Conservation (phyloP, 352 stramenopile genomes). For the Phytophthora tentaculata region DNA sequence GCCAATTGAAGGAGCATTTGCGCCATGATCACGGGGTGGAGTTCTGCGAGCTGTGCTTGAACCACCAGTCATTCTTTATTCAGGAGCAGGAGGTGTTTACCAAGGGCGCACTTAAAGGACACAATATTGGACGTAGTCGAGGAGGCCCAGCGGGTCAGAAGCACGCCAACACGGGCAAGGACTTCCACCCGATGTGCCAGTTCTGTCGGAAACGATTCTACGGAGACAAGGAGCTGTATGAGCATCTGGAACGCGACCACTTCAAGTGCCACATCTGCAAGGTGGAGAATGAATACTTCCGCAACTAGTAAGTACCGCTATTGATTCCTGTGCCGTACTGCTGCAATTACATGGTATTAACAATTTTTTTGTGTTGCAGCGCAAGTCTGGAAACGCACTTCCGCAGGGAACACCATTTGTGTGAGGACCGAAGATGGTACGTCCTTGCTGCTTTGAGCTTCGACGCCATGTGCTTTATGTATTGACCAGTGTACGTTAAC, state of each 20-base stretch:
- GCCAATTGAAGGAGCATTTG: constrained; percentile 76
- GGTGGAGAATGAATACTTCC: constrained; percentile 87
- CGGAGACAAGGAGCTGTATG: constrained; percentile 83
- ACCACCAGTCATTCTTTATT: constrained; percentile 82
- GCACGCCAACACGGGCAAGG: constrained; percentile 63
- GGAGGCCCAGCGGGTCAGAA: constrained; percentile 44
- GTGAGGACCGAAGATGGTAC: constrained; percentile 84
- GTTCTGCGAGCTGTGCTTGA: constrained; percentile 82
- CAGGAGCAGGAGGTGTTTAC: constrained; percentile 84
- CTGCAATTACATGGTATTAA: constrained; percentile 5
- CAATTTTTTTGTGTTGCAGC: constrained; percentile 38
- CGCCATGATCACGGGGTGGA: constrained; percentile 64
- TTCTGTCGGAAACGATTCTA: constrained; percentile 91
- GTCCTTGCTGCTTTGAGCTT: constrained; percentile 1
- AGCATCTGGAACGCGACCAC: constrained; percentile 89
- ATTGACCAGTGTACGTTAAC: constrained; percentile 7
- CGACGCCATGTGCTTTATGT: too few species aligned
- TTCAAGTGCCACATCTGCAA: constrained; percentile 93
- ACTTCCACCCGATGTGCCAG: constrained; percentile 90
- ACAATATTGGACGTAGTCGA: constrained; percentile 64
- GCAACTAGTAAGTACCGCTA: constrained; percentile 82
- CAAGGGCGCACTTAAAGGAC: constrained; percentile 68
- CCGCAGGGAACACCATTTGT: constrained; percentile 81
- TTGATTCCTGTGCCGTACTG: not conserved
- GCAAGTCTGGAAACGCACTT: constrained; percentile 88